Percentiles rank a stretch among this genome's conserved stretches.
These are phyloP conservation scores for Thuidium tamariscinum DNA, from an alignment of 225 moss, liverwort and hornwort species.

Conservation along the genomic window DNA sequence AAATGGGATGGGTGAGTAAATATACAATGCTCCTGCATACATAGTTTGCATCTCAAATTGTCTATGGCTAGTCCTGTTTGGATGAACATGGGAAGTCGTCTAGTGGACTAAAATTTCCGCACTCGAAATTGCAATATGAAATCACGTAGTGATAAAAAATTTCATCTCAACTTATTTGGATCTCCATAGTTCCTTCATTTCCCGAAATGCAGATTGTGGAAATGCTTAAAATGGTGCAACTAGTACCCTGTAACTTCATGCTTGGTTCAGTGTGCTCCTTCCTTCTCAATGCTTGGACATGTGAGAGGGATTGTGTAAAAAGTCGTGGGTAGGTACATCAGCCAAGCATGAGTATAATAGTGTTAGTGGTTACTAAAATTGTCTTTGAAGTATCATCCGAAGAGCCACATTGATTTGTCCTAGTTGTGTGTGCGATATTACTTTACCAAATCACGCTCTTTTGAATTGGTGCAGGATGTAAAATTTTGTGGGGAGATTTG, in stretches of 20 bases:
- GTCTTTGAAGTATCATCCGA: fast-evolving
- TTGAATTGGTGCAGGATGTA: background rate
- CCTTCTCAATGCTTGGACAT: background rate
- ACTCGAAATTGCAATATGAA: background rate
- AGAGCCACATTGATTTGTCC: too few relatives aligned
- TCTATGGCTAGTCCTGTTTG: too few relatives aligned
- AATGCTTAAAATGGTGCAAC: background rate
- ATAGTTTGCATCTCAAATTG: too few relatives aligned
- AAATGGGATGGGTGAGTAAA: too few relatives aligned
- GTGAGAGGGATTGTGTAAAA: too few relatives aligned
- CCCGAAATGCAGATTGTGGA: background rate
- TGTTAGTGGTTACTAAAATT: too few relatives aligned
- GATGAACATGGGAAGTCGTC: too few relatives aligned
- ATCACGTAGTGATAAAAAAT: fast-evolving
- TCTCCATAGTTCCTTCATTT: fast-evolving
- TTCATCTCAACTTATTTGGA: background rate
- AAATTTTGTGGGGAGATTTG: background rate
- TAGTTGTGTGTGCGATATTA: background rate
- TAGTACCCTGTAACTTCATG: background rate
- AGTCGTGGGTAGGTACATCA: too few relatives aligned
- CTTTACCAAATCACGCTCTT: background rate
- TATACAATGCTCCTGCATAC: too few relatives aligned
- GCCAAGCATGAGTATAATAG: too few relatives aligned
- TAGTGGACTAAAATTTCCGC: background rate
- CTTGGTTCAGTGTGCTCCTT: background rate